phyloP scores from a whole-genome alignment of 176 grass and related monocot species.

The Puccinellia tenuiflora region DNA sequence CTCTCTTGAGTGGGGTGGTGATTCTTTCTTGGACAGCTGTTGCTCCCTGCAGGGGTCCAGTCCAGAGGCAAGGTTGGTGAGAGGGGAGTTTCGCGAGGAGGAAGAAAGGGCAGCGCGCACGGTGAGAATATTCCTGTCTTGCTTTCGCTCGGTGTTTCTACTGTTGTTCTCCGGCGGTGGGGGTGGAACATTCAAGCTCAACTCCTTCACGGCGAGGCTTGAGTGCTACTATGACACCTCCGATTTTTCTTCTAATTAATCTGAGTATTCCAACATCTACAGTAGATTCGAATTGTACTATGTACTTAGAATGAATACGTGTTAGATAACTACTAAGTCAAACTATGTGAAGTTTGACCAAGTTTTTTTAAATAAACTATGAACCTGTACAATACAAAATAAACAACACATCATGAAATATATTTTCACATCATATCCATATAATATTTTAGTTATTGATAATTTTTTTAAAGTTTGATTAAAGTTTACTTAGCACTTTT shows the following conservation, averaged over 20 bases:
- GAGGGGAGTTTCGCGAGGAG: background rate
- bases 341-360: no score
- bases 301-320: no score
- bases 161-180: background rate
- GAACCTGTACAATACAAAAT: no score
- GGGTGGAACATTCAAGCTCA: background rate
- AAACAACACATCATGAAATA: no score
- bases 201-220: background rate
- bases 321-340: no score
- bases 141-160: background rate
- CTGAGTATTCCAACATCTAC: no score
- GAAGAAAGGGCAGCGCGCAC: background rate
- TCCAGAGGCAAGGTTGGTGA: background rate
- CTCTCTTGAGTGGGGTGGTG: background rate
- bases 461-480: no score
- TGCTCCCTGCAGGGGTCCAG: slow-evolving; percentile 3
- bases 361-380: no score
- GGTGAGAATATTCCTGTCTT: background rate
- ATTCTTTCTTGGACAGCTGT: slow-evolving; percentile 1
- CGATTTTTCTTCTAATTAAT: background rate
- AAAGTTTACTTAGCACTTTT: no score
- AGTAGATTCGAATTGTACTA: no score
- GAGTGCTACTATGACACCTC: background rate
- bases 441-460: no score
- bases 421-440: no score